phyloP scores from a whole-genome alignment of 306 rosid genomes.

The Calophaca sinica region DNA sequence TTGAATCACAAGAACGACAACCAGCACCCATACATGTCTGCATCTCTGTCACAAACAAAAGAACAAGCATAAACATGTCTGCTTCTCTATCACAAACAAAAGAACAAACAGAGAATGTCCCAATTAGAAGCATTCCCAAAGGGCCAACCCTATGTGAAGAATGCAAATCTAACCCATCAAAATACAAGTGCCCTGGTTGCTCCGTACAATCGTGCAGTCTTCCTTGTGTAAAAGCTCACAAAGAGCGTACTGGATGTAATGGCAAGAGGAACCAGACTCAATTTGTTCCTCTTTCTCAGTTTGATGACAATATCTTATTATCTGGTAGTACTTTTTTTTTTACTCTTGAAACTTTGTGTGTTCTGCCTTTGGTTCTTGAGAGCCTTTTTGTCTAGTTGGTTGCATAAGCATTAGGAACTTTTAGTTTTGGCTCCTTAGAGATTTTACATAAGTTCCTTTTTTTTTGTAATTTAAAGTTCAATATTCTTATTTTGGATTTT shows the following conservation, averaged over 20 bases:
- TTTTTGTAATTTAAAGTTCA: slow-evolving; percentile 9
- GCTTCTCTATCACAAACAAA: slow-evolving; percentile 32
- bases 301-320: slow-evolving; percentile 66
- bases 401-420: background rate
- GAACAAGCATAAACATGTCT: slow-evolving; percentile 45
- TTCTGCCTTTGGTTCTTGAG: slow-evolving; percentile 17
- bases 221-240: slow-evolving; percentile 86
- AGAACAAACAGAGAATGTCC: slow-evolving; percentile 44
- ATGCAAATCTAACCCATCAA: slow-evolving; percentile 72
- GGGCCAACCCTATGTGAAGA: slow-evolving; percentile 60
- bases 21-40: background rate
- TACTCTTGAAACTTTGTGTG: background rate
- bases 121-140: slow-evolving; percentile 35
- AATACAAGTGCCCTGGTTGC: slow-evolving; percentile 91
- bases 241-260: slow-evolving; percentile 68
- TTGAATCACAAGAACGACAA: no score
- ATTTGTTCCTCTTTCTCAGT: slow-evolving; percentile 78
- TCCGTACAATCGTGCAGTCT: slow-evolving; percentile 81
- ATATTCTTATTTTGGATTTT: background rate
- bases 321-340: slow-evolving; percentile 59
- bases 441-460: slow-evolving; percentile 6
- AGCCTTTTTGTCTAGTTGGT: background rate
- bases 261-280: slow-evolving; percentile 77
- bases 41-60: slow-evolving; percentile 32
- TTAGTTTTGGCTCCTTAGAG: slow-evolving; percentile 7